Conservation (phyloP, 495 filamentous ascomycete species). For the Oidiodendron maius region DNA sequence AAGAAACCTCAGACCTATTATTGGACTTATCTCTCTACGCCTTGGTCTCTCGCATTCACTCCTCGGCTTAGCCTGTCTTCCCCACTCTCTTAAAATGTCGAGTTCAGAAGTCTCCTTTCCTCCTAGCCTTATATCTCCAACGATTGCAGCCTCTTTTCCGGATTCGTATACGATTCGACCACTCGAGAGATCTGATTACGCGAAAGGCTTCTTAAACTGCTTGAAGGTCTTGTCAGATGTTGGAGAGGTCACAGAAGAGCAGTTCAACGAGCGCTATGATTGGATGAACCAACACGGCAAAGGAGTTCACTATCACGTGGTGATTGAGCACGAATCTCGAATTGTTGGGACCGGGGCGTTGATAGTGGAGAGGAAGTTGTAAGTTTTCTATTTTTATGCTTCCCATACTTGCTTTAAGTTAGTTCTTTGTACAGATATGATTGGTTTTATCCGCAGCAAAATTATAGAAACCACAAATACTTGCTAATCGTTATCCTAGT, state of each 20-base stretch:
- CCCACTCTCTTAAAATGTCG: not conserved
- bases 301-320: slow-evolving; percentile 76
- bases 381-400: slow-evolving; percentile 24
- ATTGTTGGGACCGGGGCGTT: slow-evolving; percentile 83
- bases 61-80: no score
- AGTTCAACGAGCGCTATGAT: slow-evolving; percentile 72
- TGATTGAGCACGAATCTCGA: slow-evolving; percentile 62
- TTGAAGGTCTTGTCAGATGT: slow-evolving; percentile 88
- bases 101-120: slow-evolving; percentile 57
- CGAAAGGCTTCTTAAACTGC: slow-evolving; percentile 75
- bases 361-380: slow-evolving; percentile 81
- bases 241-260: slow-evolving; percentile 69
- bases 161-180: slow-evolving; percentile 76
- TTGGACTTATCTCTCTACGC: no score
- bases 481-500: slow-evolving; percentile 33
- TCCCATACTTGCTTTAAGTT: no score
- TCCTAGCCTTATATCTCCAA: slow-evolving; percentile 66
- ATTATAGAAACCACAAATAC: not conserved
- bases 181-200: slow-evolving; percentile 68
- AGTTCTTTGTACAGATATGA: no score
- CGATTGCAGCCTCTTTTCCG: slow-evolving; percentile 62
- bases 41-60: no score
- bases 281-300: slow-evolving; percentile 66
- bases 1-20: no score
- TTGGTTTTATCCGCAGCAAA: no score